phyloP scores from a whole-genome alignment of 345 rosid species.

The Lenwebbia sp. region DNA sequence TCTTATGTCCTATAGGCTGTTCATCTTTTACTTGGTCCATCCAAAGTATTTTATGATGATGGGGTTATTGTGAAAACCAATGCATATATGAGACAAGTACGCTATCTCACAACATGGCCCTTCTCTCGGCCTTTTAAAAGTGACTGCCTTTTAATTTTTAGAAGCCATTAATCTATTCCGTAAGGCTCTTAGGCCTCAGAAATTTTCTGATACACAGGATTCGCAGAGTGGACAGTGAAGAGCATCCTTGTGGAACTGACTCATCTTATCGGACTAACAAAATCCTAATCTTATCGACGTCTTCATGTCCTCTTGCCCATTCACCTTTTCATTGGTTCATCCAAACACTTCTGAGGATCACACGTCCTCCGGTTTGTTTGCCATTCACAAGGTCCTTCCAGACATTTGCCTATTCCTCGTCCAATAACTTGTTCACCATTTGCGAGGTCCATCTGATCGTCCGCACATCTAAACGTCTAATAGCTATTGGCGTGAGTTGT shows the following conservation, averaged over 20 bases:
- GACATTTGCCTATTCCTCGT: background rate
- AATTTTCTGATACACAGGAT: background rate
- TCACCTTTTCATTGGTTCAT: background rate
- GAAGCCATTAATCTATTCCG: background rate
- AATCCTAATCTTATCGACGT: background rate
- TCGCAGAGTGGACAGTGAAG: background rate
- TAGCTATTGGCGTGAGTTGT: too few relatives aligned
- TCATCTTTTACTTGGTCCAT: background rate
- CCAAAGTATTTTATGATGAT: background rate
- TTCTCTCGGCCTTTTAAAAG: background rate
- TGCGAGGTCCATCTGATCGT: background rate
- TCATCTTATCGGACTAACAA: background rate
- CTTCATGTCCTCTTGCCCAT: background rate
- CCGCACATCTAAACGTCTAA: background rate
- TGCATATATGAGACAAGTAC: background rate
- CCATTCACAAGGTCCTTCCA: background rate
- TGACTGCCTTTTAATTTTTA: background rate
- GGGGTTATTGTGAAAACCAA: background rate
- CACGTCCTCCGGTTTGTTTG: background rate
- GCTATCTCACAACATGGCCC: background rate
- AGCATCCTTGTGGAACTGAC: background rate
- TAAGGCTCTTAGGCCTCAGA: background rate
- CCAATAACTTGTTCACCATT: background rate
- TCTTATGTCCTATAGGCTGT: background rate
- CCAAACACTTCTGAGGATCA: background rate